phyloP scores from a whole-genome alignment of 2,329 filamentous ascomycete species.

The Cladosporium sp. region DNA sequence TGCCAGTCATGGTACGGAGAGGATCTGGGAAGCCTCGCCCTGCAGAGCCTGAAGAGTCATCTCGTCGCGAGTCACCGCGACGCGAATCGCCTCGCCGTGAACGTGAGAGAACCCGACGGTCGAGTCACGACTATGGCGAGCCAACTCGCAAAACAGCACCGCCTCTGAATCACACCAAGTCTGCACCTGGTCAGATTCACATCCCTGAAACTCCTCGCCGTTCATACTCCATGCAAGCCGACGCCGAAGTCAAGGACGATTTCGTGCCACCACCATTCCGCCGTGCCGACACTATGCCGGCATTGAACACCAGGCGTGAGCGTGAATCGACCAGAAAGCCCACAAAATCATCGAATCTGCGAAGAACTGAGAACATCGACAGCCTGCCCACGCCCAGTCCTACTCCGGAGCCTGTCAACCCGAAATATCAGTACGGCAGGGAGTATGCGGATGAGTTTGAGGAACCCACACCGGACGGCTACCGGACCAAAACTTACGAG shows the following conservation, averaged over 20 bases:
- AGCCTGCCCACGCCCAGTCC: slow-evolving; percentile 24
- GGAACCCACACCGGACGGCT: slow-evolving; percentile 28
- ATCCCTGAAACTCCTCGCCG: slow-evolving; percentile 24
- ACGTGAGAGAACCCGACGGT: slow-evolving; percentile 18
- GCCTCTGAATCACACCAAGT: slow-evolving; percentile 35
- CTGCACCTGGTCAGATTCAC: slow-evolving; percentile 28
- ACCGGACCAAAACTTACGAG: slow-evolving; percentile 23
- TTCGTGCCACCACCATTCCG: slow-evolving; percentile 33
- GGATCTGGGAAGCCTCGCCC: slow-evolving; percentile 22
- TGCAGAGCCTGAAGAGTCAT: slow-evolving; percentile 16
- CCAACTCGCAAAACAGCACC: slow-evolving; percentile 23
- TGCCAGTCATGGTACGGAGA: slow-evolving; percentile 22
- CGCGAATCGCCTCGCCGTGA: slow-evolving; percentile 16
- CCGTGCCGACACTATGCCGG: slow-evolving; percentile 42
- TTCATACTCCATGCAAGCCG: slow-evolving; percentile 25
- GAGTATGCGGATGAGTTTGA: slow-evolving; percentile 29
- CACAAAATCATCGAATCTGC: slow-evolving; percentile 20
- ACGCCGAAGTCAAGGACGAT: slow-evolving; percentile 23
- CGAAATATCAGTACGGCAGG: slow-evolving; percentile 24
- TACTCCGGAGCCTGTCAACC: slow-evolving; percentile 22
- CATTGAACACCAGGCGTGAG: slow-evolving; percentile 9
- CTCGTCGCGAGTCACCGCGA: slow-evolving; percentile 14
- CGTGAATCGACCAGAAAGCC: slow-evolving; percentile 17
- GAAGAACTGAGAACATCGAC: slow-evolving; percentile 24
- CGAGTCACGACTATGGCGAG: slow-evolving; percentile 21